Conservation (phyloP, 345 rosid genomes). For the Rhodamnia argentea region DNA sequence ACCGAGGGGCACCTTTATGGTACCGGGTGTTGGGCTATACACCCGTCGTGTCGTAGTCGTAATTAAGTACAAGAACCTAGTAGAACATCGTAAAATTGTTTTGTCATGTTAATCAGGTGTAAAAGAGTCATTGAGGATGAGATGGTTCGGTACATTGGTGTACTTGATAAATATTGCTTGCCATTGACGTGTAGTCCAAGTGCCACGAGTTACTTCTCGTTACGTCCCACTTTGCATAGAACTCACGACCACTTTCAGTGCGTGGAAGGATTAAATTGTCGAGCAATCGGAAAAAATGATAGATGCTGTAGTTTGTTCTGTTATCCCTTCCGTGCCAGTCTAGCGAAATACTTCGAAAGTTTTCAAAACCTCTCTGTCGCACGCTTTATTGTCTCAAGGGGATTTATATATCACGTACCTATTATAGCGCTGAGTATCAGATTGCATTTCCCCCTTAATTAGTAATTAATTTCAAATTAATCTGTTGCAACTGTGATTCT, state of each 20-base stretch:
- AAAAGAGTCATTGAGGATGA: not conserved
- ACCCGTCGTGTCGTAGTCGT: not conserved
- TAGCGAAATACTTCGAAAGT: not conserved
- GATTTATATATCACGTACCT: not conserved
- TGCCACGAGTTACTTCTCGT: not conserved
- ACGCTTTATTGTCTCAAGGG: not conserved
- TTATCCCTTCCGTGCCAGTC: not conserved
- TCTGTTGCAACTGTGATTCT: not conserved
- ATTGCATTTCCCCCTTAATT: not conserved
- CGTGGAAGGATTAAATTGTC: not conserved
- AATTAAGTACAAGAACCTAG: not conserved
- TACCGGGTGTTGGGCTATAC: not conserved
- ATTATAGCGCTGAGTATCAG: not conserved
- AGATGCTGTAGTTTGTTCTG: not conserved
- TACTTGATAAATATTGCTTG: not conserved
- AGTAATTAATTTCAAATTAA: no score
- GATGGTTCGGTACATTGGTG: not conserved
- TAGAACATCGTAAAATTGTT: not conserved
- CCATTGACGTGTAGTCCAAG: not conserved
- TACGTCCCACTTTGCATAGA: not conserved
- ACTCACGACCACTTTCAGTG: not conserved
- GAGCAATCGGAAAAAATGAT: not conserved
- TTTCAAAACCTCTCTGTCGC: not conserved
- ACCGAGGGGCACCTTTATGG: not conserved
- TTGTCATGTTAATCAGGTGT: not conserved